Conservation (phyloP, 805 yeast species). For the Tetrapisispora arboricola region DNA sequence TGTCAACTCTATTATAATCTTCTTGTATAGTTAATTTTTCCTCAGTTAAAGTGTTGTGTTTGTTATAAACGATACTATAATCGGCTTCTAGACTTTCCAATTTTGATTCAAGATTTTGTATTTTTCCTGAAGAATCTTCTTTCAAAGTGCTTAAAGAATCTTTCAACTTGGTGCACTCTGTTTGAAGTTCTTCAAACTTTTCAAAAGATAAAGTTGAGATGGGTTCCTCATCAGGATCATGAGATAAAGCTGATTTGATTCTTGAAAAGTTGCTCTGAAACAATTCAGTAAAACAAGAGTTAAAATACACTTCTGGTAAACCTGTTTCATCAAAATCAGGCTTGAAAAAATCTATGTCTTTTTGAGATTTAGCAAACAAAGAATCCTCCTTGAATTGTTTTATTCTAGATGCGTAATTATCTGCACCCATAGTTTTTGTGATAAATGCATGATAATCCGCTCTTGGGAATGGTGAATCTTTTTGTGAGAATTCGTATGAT, state of each 20-base stretch:
- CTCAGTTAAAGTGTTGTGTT: slow-evolving; percentile 7
- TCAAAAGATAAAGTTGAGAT: slow-evolving; percentile 52
- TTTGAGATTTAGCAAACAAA: slow-evolving; percentile 42
- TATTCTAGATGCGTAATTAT: slow-evolving; percentile 63
- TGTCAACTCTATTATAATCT: slow-evolving; percentile 6
- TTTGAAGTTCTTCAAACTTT: slow-evolving; percentile 33
- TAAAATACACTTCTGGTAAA: slow-evolving; percentile 73
- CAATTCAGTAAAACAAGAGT: slow-evolving; percentile 48
- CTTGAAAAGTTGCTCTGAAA: slow-evolving; percentile 62
- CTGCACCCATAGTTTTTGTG: slow-evolving; percentile 66
- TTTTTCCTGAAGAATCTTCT: slow-evolving; percentile 16
- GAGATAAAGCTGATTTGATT: slow-evolving; percentile 58
- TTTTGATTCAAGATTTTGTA: slow-evolving; percentile 15
- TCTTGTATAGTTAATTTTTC: slow-evolving; percentile 16
- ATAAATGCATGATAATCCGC: slow-evolving; percentile 50
- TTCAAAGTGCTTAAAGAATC: slow-evolving; percentile 25
- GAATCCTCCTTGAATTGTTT: slow-evolving; percentile 58
- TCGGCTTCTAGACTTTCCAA: slow-evolving; percentile 8
- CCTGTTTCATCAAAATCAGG: slow-evolving; percentile 71
- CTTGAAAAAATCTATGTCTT: slow-evolving; percentile 38
- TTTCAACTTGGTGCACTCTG: slow-evolving; percentile 27
- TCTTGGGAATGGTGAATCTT: slow-evolving; percentile 44
- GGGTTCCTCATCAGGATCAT: slow-evolving; percentile 69
- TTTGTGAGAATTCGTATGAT: slow-evolving; percentile 71
- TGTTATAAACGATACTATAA: slow-evolving; percentile 5